These are phyloP conservation scores for Plenodomus biglobosus DNA, from an alignment of 2,329 filamentous ascomycete genomes.

Conservation along the genomic window DNA sequence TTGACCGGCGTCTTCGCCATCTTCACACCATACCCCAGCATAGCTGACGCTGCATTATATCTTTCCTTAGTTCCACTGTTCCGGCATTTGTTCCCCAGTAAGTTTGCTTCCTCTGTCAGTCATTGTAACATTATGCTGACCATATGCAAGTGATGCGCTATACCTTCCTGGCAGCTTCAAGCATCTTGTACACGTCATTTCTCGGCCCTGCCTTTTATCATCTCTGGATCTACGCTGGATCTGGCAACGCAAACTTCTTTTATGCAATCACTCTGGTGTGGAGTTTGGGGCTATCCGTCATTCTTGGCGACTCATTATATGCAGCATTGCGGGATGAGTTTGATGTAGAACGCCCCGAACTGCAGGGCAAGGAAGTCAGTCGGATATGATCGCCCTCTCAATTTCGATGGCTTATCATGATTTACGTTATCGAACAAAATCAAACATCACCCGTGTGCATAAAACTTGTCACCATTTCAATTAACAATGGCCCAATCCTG, in stretches of 20 bases:
- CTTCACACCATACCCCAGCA: constrained; percentile 95
- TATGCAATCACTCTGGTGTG: constrained; percentile 99
- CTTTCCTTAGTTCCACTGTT: constrained; percentile 81
- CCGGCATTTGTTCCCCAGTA: constrained; percentile 83
- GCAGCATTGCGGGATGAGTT: constrained; percentile 89
- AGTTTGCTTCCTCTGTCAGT: constrained; percentile 40
- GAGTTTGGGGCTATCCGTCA: constrained; percentile 83
- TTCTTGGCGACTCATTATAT: constrained; percentile 86
- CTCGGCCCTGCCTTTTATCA: constrained; percentile 95
- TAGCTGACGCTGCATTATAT: constrained; percentile 86
- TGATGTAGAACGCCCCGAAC: constrained; percentile 88
- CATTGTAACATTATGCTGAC: constrained; percentile 8
- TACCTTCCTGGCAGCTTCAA: constrained; percentile 80
- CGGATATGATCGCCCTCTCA: constrained; percentile 73
- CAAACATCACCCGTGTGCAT: too few relatives aligned
- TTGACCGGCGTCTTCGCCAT: constrained; percentile 87
- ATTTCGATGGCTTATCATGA: too few relatives aligned
- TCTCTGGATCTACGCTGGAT: constrained; percentile 96
- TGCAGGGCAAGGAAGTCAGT: constrained; percentile 82
- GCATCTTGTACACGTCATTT: constrained; percentile 82
- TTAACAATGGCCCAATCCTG: too few relatives aligned
- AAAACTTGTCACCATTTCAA: too few relatives aligned
- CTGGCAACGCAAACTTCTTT: constrained; percentile 98
- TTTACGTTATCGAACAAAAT: too few relatives aligned
- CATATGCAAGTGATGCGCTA: constrained; percentile 75